These are phyloP conservation scores for Cordyceps sp. DNA, from an alignment of 2,329 filamentous ascomycete species.

Conservation along the genomic window DNA sequence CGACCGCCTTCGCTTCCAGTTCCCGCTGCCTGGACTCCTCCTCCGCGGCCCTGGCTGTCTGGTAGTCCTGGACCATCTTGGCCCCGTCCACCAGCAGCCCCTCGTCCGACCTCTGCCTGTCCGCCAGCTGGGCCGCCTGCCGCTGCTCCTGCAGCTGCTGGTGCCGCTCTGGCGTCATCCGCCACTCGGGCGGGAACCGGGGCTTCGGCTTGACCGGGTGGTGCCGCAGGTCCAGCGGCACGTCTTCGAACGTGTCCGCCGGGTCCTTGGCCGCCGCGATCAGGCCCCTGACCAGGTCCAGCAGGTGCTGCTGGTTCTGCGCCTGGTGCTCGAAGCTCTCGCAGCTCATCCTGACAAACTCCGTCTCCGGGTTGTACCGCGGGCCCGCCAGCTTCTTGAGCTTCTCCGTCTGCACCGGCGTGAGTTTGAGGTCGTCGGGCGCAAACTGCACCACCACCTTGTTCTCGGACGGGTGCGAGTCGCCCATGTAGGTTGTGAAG, in stretches of 20 bases:
- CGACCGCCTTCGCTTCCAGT: too few relatives aligned
- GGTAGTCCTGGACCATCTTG: too few relatives aligned
- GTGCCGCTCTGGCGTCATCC: conserved; percentile 53
- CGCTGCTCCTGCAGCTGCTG: conserved; percentile 47
- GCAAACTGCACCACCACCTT: conserved; percentile 92
- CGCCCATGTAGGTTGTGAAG: conserved; percentile 93
- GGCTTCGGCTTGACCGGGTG: conserved; percentile 52
- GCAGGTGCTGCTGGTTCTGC: conserved; percentile 93
- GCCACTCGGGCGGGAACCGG: conserved; percentile 71
- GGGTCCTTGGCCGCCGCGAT: conserved; percentile 62
- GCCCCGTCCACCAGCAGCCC: conserved; percentile 46
- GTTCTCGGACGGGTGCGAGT: conserved; percentile 74
- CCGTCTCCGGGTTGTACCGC: conserved; percentile 73
- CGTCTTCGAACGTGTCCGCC: conserved; percentile 68
- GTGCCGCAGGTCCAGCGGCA: conserved; percentile 81
- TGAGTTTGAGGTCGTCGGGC: conserved; percentile 55
- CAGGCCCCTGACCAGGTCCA: conserved; percentile 58
- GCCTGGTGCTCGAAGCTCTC: conserved; percentile 78
- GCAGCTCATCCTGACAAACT: conserved; percentile 76
- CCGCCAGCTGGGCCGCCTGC: conserved; percentile 29
- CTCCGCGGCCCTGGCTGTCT: too few relatives aligned
- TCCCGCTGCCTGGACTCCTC: too few relatives aligned
- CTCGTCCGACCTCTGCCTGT: conserved; percentile 34
- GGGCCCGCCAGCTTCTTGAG: conserved; percentile 74
- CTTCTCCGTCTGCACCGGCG: conserved; percentile 53